Percentiles rank a stretch among this genome's conserved stretches.
These are phyloP conservation scores for Elongisporangium prolatum DNA, from an alignment of 352 stramenopile genomes.

Conservation along the genomic window DNA sequence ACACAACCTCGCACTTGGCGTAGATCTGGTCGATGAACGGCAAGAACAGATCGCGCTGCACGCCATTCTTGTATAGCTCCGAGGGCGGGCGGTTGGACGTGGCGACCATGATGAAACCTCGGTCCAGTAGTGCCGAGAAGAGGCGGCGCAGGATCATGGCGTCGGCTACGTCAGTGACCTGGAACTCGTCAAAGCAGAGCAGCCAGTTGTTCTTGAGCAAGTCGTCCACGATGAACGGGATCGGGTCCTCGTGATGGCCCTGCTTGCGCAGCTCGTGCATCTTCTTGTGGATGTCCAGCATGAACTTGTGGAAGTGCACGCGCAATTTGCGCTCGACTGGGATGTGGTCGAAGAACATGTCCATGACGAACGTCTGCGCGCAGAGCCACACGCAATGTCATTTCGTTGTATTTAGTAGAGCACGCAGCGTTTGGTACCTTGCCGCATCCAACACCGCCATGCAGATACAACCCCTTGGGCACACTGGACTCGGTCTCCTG, in stretches of 20 bases:
- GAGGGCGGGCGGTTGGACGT: slow-evolving; percentile 94
- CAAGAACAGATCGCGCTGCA: slow-evolving; percentile 95
- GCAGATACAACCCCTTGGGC: slow-evolving; percentile 95
- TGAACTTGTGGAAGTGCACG: slow-evolving; percentile 98
- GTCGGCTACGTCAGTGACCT: slow-evolving; percentile 97
- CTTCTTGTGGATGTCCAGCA: slow-evolving; percentile 94
- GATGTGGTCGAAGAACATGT: slow-evolving; percentile 93
- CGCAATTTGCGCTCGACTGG: slow-evolving; percentile 75
- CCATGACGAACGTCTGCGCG: slow-evolving; percentile 94
- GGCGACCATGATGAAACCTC: slow-evolving; percentile 93
- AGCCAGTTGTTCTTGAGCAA: slow-evolving; percentile 86
- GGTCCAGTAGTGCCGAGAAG: slow-evolving; percentile 89
- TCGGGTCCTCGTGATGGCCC: slow-evolving; percentile 72
- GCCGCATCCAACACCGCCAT: slow-evolving; percentile 93
- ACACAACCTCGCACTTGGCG: slow-evolving; percentile 83
- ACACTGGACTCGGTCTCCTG: slow-evolving; percentile 12
- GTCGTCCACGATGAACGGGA: slow-evolving; percentile 83
- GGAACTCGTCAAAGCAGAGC: slow-evolving; percentile 98
- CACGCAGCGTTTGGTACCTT: slow-evolving; percentile 51
- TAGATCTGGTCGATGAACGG: slow-evolving; percentile 94
- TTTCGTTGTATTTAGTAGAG: too few species aligned
- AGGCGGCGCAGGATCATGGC: slow-evolving; percentile 93
- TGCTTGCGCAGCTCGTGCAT: slow-evolving; percentile 93
- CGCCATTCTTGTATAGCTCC: slow-evolving; percentile 95
- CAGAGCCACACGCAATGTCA: too few species aligned